Conservation (phyloP, 257 asterid species). For the Solanum pimpinellifolium region DNA sequence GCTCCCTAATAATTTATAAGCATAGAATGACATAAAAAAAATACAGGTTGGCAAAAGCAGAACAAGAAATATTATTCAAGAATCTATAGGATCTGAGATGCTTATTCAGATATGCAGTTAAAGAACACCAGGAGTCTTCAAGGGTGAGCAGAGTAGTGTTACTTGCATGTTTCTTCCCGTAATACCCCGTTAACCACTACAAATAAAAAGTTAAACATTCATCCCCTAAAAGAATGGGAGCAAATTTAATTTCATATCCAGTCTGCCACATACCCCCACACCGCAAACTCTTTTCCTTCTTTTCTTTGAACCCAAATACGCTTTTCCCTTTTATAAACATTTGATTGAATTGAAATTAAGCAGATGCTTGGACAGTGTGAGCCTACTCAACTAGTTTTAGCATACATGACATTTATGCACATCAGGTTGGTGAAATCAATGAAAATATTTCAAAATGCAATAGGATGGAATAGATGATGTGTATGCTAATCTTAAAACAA, state of each 20-base stretch:
- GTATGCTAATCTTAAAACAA: not conserved
- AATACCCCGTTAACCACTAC: not conserved
- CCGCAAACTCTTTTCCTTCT: not conserved
- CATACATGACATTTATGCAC: not conserved
- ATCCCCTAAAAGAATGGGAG: not conserved
- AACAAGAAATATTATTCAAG: not conserved
- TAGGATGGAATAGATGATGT: not conserved
- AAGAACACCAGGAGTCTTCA: not conserved
- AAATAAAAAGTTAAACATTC: not conserved
- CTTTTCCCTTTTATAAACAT: not conserved
- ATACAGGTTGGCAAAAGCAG: not conserved
- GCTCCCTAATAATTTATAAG: slow-evolving; percentile 28
- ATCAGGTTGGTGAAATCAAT: not conserved
- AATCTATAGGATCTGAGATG: not conserved
- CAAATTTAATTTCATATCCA: not conserved
- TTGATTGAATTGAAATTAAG: not conserved
- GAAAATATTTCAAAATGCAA: not conserved
- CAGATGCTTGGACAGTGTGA: not conserved
- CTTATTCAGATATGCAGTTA: not conserved
- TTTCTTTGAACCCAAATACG: not conserved
- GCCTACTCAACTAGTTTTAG: not conserved
- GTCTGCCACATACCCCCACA: not conserved
- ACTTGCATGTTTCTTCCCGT: not conserved
- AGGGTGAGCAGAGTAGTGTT: not conserved
- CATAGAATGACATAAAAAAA: not conserved